Percentiles rank a stretch among this genome's conserved stretches.
These are phyloP conservation scores for Passiflora organensis DNA, from an alignment of 345 rosid genomes.

Conservation along the genomic window DNA sequence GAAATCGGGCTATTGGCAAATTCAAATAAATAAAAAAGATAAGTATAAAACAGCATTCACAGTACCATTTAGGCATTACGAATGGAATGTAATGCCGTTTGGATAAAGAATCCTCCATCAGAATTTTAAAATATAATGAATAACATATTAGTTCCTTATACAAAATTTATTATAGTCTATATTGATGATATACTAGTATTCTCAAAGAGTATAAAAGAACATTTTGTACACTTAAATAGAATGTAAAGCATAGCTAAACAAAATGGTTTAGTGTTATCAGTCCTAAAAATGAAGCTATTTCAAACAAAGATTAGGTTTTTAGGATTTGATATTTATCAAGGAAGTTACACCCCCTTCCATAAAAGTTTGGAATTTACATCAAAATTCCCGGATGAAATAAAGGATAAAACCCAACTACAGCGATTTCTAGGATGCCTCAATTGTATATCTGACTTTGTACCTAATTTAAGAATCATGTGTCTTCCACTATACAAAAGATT, in stretches of 20 bases:
- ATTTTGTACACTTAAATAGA: background rate
- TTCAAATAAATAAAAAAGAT: background rate
- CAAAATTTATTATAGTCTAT: too few species aligned
- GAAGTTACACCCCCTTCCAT: background rate
- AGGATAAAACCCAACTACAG: too few species aligned
- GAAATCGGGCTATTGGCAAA: background rate
- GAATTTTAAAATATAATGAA: background rate
- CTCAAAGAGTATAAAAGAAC: background rate
- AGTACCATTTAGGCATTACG: too few species aligned
- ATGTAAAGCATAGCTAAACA: background rate
- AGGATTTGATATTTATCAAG: background rate
- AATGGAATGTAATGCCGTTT: too few species aligned
- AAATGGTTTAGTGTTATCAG: background rate
- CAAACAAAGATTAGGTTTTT: background rate
- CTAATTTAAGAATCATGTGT: too few species aligned
- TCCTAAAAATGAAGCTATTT: background rate
- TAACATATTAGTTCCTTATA: background rate
- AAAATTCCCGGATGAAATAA: background rate
- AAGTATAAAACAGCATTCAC: background rate
- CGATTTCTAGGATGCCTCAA: too few species aligned
- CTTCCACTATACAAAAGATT: too few species aligned
- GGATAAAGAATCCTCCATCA: background rate
- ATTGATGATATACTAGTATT: conserved; percentile 1
- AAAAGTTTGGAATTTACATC: background rate
- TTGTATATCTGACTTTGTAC: too few species aligned